phyloP scores from a whole-genome alignment of 1,139 yeast genomes.

The Magnusiomyces tetraspermus region DNA sequence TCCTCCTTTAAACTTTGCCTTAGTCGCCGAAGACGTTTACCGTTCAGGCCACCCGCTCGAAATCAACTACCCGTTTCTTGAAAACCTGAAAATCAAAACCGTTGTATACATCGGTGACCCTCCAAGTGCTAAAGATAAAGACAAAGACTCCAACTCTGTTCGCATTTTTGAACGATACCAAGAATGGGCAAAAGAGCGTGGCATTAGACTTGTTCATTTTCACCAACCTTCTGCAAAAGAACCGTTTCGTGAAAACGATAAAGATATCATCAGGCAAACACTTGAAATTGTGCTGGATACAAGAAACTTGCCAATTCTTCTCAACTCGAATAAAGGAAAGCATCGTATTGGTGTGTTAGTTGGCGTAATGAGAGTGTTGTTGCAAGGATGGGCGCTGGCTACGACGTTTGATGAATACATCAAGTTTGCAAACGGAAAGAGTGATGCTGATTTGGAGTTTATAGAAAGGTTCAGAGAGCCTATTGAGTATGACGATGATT shows the following conservation, averaged over 20 bases:
- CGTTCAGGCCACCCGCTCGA: conserved; percentile 93
- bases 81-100: conserved; percentile 61
- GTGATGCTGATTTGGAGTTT: conserved; percentile 74
- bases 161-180: conserved; percentile 42
- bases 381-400: conserved; percentile 90
- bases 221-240: conserved; percentile 66
- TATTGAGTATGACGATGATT: conserved; percentile 24
- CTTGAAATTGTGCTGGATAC: conserved; percentile 55
- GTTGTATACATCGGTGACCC: conserved; percentile 68
- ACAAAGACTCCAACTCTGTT: conserved; percentile 27
- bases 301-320: conserved; percentile 72
- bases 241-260: conserved; percentile 54
- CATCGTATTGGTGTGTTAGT: conserved; percentile 89
- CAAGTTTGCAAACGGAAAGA: conserved; percentile 86
- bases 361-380: conserved; percentile 71
- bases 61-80: conserved; percentile 64
- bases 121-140: conserved; percentile 38
- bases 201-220: conserved; percentile 53
- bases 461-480: conserved; percentile 25
- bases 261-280: conserved; percentile 50
- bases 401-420: conserved; percentile 92
- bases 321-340: conserved; percentile 92
- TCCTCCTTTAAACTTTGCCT: conserved; percentile 85
- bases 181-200: conserved; percentile 48
- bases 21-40: conserved; percentile 79